Percentiles rank a stretch among this genome's conserved stretches.
Evolutionary conservation across 257 asterid genomes (phyloP).

Genomic region (Ehretia macrophylla): DNA sequence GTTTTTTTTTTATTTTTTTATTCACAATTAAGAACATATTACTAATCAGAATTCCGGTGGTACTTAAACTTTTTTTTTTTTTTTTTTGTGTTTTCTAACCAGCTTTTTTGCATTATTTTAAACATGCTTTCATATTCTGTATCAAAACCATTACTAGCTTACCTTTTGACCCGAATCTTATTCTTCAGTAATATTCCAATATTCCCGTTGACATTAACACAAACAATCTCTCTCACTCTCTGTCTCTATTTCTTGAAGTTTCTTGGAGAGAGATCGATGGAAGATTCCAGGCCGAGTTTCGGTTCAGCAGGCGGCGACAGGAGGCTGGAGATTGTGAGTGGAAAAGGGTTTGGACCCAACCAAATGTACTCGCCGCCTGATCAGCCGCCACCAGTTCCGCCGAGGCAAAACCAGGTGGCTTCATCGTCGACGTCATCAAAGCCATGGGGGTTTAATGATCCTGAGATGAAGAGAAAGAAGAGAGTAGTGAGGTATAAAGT

Average conservation of each 20-base stretch:
- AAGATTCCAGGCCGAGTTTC: conserved; percentile 45
- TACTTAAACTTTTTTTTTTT: no score
- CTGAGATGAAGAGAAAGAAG: conserved; percentile 66
- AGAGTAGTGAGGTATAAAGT: conserved; percentile 70
- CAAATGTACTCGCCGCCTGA: conserved; percentile 11
- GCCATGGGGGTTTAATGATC: conserved; percentile 63
- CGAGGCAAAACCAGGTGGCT: conserved; percentile 16
- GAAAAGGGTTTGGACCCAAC: conserved; percentile 9
- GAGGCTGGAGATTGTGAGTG: conserved; percentile 49
- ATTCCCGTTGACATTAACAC: neutral
- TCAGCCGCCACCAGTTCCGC: conserved; percentile 20
- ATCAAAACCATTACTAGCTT: no score
- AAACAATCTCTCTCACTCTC: neutral
- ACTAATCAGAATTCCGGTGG: no score
- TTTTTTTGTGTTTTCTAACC: neutral
- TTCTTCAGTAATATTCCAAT: no score
- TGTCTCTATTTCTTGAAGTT: neutral
- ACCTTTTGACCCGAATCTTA: no score
- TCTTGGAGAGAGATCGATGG: conserved; percentile 9
- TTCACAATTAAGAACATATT: neutral
- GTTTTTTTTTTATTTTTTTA: conserved; percentile 9
- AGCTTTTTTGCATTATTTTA: neutral
- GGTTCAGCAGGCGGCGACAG: conserved; percentile 40
- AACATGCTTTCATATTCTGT: neutral
- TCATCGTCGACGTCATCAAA: conserved; percentile 19